Base-by-base conservation (phyloP, 495 filamentous ascomycete species). In the Penicillium pulvis region DNA sequence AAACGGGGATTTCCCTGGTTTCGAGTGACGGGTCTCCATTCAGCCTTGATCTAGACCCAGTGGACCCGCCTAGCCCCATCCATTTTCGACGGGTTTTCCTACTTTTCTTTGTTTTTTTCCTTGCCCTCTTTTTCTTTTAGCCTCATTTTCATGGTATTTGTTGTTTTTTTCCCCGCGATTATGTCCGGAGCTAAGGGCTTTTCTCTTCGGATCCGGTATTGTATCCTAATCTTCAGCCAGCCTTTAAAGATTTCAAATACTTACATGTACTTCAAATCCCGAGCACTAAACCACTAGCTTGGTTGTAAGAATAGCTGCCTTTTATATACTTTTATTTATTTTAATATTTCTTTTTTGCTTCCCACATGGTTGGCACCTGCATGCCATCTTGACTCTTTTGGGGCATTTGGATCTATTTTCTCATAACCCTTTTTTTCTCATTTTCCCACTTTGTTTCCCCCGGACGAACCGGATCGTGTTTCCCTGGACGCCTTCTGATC, bases 291-390 rank as follows among this genome's bases (percentile, higher is more conserved):
- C 24, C 44, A 47, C 44, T 24, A 26, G 20, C 23, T 48, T 36
- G 33, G 12, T 28, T 28, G 28, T 28, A 28, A 28, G 28, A 28
- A 28, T 28, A 28, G 28, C 28, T 48, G 4, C 11, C 23, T 24
- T 48, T 48, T 48, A 30, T 48, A 43, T 30, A 30, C 4, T 53
- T 43, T 53, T 36, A 8, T 24, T 20, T 30, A 41, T 39, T n/a
- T 33, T 17, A 23, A 23, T 24, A 8, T 31, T 49, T 8, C 0
- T 30, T 26, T 7, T 30, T 31, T 49, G 8, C 49, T 60, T 66
- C 60, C 74, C 70, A 71, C 71, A 74, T 76, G 72, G 71, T 75
- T 76, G 71, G 72, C 72, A 76, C 62, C 71, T 74, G 73, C 73
- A 69, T 62, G 62, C 63, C 66, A 66, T 41, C 39, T 17, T 41